These are phyloP conservation scores for Pseudisothecium myosuroides DNA, from an alignment of 225 moss, liverwort and hornwort genomes.

Conservation along the genomic window DNA sequence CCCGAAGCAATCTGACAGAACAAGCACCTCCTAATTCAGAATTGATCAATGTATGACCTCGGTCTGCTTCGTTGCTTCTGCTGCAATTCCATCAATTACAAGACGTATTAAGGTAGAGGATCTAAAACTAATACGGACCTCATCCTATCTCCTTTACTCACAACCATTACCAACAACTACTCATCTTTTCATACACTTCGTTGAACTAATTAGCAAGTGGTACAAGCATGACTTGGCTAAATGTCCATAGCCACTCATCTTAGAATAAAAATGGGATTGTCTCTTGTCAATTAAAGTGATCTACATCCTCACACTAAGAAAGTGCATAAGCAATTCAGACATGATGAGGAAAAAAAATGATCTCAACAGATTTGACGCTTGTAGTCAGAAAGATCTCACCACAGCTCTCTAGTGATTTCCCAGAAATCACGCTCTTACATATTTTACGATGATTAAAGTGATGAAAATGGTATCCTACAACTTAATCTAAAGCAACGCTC, in stretches of 20 bases:
- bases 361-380: neutral
- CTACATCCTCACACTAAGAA: neutral
- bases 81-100: neutral
- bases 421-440: neutral
- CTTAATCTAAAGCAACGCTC: neutral
- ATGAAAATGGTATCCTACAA: neutral
- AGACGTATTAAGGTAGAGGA: no score
- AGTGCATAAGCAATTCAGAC: neutral
- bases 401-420: neutral
- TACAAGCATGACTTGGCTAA: neutral
- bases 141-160: neutral
- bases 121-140: neutral
- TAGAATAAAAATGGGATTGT: neutral
- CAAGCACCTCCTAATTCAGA: neutral
- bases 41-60: neutral
- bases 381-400: neutral
- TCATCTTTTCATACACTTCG: neutral
- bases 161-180: neutral
- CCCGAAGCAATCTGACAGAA: conserved; percentile 45
- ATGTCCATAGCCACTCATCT: neutral
- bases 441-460: neutral
- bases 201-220: neutral
- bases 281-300: neutral
- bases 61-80: neutral
- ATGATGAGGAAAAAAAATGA: neutral